These are phyloP conservation scores for Phylloporus gajari DNA, from an alignment of 1,284 basidiomycete species.

Conservation along the genomic window DNA sequence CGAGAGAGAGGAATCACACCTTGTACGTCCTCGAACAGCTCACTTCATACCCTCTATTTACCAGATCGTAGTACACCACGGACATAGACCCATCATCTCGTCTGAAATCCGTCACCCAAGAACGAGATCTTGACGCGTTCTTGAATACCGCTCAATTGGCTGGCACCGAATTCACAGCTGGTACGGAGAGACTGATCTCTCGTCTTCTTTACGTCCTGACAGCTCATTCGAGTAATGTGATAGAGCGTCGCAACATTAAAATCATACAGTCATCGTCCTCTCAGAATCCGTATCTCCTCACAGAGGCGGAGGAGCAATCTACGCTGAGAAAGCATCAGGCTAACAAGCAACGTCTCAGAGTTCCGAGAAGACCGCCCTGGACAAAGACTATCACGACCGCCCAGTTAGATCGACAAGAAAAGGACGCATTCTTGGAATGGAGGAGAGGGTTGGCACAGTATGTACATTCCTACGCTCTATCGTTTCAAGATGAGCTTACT, in stretches of 20 bases:
- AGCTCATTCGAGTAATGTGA: conserved; percentile 21
- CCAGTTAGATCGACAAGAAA: conserved; percentile 88
- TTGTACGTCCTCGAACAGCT: conserved; percentile 61
- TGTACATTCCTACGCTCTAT: conserved; percentile 39
- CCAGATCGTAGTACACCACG: conserved; percentile 72
- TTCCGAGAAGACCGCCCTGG: conserved; percentile 90
- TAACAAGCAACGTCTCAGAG: conserved; percentile 78
- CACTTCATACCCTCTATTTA: conserved; percentile 3
- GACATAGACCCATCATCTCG: conserved; percentile 77
- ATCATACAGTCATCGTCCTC: conserved; percentile 79
- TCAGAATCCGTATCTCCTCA: conserved; percentile 90
- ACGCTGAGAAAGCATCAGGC: conserved; percentile 78
- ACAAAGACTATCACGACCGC: conserved; percentile 78
- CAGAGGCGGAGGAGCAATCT: conserved; percentile 84
- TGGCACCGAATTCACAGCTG: conserved; percentile 96
- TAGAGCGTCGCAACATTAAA: conserved; percentile 92
- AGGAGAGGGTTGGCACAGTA: conserved; percentile 89
- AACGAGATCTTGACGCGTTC: conserved; percentile 96
- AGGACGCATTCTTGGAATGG: conserved; percentile 91
- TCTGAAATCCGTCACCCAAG: conserved; percentile 94
- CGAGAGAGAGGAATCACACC: conserved; percentile 73
- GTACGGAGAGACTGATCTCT: conserved; percentile 54
- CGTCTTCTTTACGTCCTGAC: not conserved
- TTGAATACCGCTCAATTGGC: conserved; percentile 95
- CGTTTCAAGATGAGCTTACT: too few species aligned